phyloP scores from a whole-genome alignment of 768 basidiomycete genomes.

The Calocera viscosa region DNA sequence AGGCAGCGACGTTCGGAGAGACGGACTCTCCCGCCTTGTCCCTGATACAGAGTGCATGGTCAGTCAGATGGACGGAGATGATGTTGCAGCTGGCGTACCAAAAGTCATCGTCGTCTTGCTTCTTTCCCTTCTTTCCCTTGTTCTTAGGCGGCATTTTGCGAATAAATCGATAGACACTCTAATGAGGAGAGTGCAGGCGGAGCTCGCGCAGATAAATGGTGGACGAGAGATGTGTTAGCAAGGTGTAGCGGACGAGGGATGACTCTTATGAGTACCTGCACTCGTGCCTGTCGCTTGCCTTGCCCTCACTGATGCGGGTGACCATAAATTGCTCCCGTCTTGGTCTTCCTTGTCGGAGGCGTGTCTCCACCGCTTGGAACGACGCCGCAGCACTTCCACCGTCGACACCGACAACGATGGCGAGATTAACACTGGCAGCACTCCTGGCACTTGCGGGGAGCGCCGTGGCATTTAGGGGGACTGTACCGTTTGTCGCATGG shows the following conservation, averaged over 20 bases:
- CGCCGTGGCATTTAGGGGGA: slow-evolving; percentile 42
- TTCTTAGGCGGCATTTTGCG: slow-evolving; percentile 48
- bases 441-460: background rate
- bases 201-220: too few species aligned
- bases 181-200: too few species aligned
- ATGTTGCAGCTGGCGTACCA: slow-evolving; percentile 39
- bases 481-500: slow-evolving; percentile 58
- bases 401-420: background rate
- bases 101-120: slow-evolving; percentile 64
- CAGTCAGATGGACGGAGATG: slow-evolving; percentile 16
- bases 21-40: slow-evolving; percentile 51
- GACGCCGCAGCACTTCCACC: background rate
- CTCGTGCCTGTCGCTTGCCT: too few species aligned
- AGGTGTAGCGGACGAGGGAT: too few species aligned
- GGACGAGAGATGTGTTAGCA: too few species aligned
- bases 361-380: background rate
- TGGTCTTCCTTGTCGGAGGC: too few species aligned
- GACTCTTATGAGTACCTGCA: too few species aligned
- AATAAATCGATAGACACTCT: background rate
- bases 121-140: slow-evolving; percentile 83
- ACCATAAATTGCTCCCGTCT: too few species aligned
- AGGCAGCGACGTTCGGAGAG: slow-evolving; percentile 28
- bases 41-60: slow-evolving; percentile 31
- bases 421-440: background rate
- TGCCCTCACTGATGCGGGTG: too few species aligned